A percentile compares a stretch with the other conserved stretches of the same genome.
Conservation (phyloP, 1,139 yeast genomes). For the Pichia sp. region DNA sequence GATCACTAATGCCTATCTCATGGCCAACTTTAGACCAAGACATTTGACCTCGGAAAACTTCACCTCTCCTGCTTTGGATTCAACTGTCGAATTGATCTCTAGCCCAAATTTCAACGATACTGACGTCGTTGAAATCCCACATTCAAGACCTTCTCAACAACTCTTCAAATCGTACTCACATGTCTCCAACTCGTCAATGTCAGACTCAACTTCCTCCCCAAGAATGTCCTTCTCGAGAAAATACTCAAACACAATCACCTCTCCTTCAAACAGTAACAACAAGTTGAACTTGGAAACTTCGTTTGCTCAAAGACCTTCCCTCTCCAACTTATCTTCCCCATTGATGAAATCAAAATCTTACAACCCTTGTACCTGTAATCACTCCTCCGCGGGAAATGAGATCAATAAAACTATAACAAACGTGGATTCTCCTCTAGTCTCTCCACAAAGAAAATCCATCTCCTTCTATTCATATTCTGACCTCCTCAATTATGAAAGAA, state of each 20-base stretch:
- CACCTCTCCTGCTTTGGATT: constrained; percentile 33
- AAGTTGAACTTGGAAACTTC: too few species aligned
- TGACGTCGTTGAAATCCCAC: constrained; percentile 31
- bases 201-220: constrained; percentile 10
- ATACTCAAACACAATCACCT: background rate
- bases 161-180: constrained; percentile 10
- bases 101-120: constrained; percentile 21
- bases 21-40: constrained; percentile 13
- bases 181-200: background rate
- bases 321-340: background rate
- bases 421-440: background rate
- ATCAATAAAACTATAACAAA: background rate
- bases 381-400: too few species aligned
- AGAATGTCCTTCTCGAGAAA: constrained; percentile 9
- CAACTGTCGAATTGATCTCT: constrained; percentile 32
- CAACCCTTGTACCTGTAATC: constrained; percentile 1
- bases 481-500: constrained; percentile 28
- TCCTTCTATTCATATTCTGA: constrained; percentile 33
- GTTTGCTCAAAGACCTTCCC: background rate
- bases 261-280: background rate
- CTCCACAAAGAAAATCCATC: constrained; percentile 19
- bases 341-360: constrained; percentile 5
- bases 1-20: background rate
- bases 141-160: constrained; percentile 13
- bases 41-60: constrained; percentile 30